Evolutionary conservation across 2,329 filamentous ascomycete species (phyloP).

Genomic region (Fusarium veterinarium): DNA sequence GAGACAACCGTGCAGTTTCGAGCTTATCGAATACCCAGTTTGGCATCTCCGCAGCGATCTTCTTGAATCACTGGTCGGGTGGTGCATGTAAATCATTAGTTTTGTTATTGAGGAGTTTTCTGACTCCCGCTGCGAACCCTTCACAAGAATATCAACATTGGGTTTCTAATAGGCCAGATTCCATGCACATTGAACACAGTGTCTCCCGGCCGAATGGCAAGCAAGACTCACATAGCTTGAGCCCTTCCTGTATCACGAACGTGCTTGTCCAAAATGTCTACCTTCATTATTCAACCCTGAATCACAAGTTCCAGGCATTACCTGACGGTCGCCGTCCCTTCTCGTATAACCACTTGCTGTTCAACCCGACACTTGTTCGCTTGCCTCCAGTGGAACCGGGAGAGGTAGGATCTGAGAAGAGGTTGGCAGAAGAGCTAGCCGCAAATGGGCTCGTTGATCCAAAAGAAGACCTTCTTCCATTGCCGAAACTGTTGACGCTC

Average conservation of each 20-base stretch:
- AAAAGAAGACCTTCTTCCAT: constrained; percentile 70
- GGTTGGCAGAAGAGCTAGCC: constrained; percentile 58
- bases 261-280: constrained; percentile 9
- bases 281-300: neutral
- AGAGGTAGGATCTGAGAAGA: constrained; percentile 71
- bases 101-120: constrained; percentile 10
- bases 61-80: no score
- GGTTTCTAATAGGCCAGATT: neutral
- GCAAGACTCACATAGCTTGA: constrained; percentile 6
- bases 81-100: constrained; percentile 11
- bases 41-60: neutral
- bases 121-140: neutral
- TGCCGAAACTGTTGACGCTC: constrained; percentile 63
- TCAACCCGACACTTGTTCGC: constrained; percentile 80
- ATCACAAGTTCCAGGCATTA: constrained; percentile 54
- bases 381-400: constrained; percentile 76
- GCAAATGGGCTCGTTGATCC: constrained; percentile 67
- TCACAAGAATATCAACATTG: constrained; percentile 6
- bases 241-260: constrained; percentile 15
- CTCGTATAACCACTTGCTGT: constrained; percentile 96
- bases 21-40: neutral
- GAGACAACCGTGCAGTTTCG: neutral
- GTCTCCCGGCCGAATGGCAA: neutral
- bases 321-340: constrained; percentile 72
- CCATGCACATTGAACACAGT: neutral